phyloP scores from a whole-genome alignment of 768 basidiomycete species.

The Tulasnella sp. region DNA sequence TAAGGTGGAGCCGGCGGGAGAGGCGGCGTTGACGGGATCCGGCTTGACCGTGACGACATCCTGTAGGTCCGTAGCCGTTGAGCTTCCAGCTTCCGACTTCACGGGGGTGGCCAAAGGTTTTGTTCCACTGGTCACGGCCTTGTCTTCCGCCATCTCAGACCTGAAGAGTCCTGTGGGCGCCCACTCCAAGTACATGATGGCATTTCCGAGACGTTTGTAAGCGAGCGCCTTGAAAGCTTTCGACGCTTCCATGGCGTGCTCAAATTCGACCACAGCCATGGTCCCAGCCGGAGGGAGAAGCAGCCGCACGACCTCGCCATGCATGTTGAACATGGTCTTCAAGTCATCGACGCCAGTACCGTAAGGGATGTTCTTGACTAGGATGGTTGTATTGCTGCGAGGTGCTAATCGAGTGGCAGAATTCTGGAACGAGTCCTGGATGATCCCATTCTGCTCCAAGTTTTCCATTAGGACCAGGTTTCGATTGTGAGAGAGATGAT shows the following conservation, averaged over 20 bases:
- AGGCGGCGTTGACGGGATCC: constrained; percentile 17
- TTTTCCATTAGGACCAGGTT: too few species aligned
- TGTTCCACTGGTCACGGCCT: constrained; percentile 21
- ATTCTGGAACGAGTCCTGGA: constrained; percentile 25
- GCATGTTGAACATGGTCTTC: constrained; percentile 63
- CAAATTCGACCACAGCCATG: constrained; percentile 83
- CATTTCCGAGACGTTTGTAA: constrained; percentile 80
- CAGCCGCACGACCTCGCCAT: constrained; percentile 59
- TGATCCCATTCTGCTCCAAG: constrained; percentile 28
- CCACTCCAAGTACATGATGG: constrained; percentile 85
- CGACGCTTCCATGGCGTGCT: constrained; percentile 53
- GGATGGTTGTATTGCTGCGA: constrained; percentile 64
- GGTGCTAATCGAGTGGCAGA: constrained; percentile 27
- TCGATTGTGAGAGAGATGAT: neutral
- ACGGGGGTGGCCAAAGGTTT: constrained; percentile 37
- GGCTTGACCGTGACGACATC: constrained; percentile 17
- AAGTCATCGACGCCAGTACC: constrained; percentile 68
- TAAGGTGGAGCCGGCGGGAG: constrained; percentile 67
- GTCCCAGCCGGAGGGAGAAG: constrained; percentile 88
- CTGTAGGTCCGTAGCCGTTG: constrained; percentile 22
- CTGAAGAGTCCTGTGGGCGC: constrained; percentile 76
- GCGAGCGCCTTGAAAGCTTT: constrained; percentile 73
- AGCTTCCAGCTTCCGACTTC: constrained; percentile 25
- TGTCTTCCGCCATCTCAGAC: constrained; percentile 2
- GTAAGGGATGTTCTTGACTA: constrained; percentile 96